A percentile compares a stretch with the other conserved stretches of the same genome.
Conservation (phyloP, 225 moss, liverwort and hornwort species). For the Pseudisothecium myosuroides region DNA sequence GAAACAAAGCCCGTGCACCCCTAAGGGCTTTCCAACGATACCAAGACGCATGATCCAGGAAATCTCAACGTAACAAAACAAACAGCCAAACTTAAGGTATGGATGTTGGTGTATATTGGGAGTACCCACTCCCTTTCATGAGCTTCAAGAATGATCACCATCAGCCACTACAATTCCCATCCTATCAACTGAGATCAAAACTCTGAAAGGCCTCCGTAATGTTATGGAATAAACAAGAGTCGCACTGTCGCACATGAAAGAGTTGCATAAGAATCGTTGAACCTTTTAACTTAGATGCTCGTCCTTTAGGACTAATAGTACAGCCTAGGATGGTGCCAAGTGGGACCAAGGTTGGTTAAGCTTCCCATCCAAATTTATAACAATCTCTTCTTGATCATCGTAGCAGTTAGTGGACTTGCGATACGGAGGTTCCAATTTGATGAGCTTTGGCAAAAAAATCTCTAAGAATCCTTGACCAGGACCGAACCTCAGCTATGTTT, state of each 20-base stretch:
- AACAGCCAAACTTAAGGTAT: too few relatives aligned
- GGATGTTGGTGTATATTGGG: neutral
- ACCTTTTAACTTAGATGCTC: neutral
- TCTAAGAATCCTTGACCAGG: neutral
- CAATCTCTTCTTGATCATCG: neutral
- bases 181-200: neutral
- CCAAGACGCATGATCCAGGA: too few relatives aligned
- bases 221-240: neutral
- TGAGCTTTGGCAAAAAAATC: neutral
- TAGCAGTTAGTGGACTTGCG: neutral
- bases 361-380: neutral
- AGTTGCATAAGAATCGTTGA: neutral
- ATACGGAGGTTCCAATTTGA: neutral
- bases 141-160: neutral
- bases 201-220: neutral
- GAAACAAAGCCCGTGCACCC: too few relatives aligned
- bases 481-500: neutral
- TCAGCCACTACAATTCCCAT: neutral
- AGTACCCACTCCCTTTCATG: neutral
- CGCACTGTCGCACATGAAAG: neutral
- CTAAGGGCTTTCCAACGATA: too few relatives aligned
- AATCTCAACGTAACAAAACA: too few relatives aligned
- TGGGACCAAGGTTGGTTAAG: neutral
- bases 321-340: conserved; percentile 19
- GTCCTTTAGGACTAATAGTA: conserved; percentile 7